Evolutionary conservation across 345 rosid genomes (phyloP), one percentile per base, ranked within the genome.

Genomic region (Boechera retrofracta): DNA sequence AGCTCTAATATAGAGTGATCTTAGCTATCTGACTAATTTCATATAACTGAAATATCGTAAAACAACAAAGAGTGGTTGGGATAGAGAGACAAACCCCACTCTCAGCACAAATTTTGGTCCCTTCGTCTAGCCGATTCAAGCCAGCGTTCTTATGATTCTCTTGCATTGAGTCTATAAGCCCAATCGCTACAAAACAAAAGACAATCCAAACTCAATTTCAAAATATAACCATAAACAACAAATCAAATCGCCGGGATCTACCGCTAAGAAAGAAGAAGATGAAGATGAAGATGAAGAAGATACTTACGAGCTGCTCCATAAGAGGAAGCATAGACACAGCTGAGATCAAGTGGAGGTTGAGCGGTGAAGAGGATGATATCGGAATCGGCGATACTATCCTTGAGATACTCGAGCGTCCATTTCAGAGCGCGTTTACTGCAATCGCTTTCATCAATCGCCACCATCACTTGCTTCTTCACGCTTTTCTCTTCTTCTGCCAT

Each of bases 391-490:
- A 91, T 62, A 18, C 77, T 67, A 15, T 84, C 86, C 7, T 53
- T 69, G 9, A 93, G 83, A 79, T 81, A 80, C 0, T 72, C 73
- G 10, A 93, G 86, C 2, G 83, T 69, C 98, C 98, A 93, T 11
- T 53, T 48, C 2, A 93, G 87, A 48, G 98, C 95, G 36, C 68
- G 47, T 76, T 79, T 78, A 71, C 97, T 91, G 76, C 82, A 88
- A 31, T 93, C 95, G 76, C 91, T 93, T 5, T 89, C 93, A 53
- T 91, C 98, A 2, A 91, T 83, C 16, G 95, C 92, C 38, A 93
- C 86, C 97, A 91, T 87, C 57, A 89, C 87, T 72, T 84, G 84
- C 91, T 82, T 88, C 85, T 80, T 85, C 80, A 62, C 64, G 58
- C 74, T 82, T 60, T 70, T 59, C 33, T 73, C 85, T 66, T 58